Base-by-base conservation (phyloP, 805 yeast genomes). In the Starmerella tilneyi region DNA sequence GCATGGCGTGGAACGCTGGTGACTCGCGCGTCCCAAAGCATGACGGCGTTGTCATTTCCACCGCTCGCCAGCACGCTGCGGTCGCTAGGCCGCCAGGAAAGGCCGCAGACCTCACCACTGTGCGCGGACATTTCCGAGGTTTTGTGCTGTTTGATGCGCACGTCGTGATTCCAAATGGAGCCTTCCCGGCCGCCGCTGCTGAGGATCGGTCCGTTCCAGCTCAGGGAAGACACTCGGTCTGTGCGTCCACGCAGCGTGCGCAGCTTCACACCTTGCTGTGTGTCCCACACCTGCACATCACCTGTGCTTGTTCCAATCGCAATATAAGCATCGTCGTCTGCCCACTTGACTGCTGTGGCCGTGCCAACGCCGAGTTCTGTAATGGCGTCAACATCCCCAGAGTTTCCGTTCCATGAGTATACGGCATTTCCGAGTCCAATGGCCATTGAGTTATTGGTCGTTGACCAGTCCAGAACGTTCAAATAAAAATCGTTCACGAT, bases 161-260 rank as follows among this genome's bases (percentile, higher is more conserved):
- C 96, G 63, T 92, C 98, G 54, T 88, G 86, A 59, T 86, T 80
- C 65, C 78, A 80, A 40, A 92, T 75, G 50, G 78, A 75, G 3
- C 97, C 97, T 43, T 81, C 73, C 49, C 86, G 75, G n/a, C 83
- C 74, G 3, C 98, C 98, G n/a, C 84, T 74, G 1, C 94, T 78
- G 29, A 92, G 67, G 23, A 81, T 61, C 55, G 86, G 94, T 45
- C 75, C 78, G 56, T 76, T 72, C 98, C 98, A 92, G 22, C 81
- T 69, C 63, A 84, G 83, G 1, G 88, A 71, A 1, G 89, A 92
- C 15, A 89, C 77, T 44, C 97, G 72, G 4, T 88, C 77, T 34
- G 79, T 76, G 41, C 78, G 75, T 17, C 83, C 79, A 46, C 73
- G 68, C 80, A 92, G 78, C 1, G 94, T 78, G 56, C 98, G 74